A percentile compares a stretch with the other conserved stretches of the same genome.
phyloP scores from a whole-genome alignment of 805 yeast genomes.

The Suhomyces tanzawaensis region DNA sequence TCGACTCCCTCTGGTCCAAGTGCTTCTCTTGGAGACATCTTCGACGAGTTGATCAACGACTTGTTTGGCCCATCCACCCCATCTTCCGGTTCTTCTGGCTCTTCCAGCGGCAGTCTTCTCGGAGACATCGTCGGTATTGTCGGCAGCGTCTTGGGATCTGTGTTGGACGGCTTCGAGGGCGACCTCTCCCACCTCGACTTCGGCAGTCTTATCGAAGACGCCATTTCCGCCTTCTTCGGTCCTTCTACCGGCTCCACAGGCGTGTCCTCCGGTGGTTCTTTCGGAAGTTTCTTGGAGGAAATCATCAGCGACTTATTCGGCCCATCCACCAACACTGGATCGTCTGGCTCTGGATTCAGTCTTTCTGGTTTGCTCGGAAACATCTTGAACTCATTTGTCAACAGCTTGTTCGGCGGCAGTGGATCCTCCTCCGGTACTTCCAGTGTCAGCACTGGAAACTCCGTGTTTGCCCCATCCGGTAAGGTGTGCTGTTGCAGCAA shows the following conservation, averaged over 20 bases:
- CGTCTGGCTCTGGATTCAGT: slow-evolving; percentile 9
- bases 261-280: slow-evolving; percentile 1
- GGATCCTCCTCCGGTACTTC: slow-evolving; percentile 9
- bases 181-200: slow-evolving; percentile 6
- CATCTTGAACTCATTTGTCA: slow-evolving; percentile 17
- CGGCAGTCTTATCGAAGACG: slow-evolving; percentile 12
- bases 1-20: slow-evolving; percentile 7
- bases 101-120: slow-evolving; percentile 10
- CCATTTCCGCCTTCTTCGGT: slow-evolving; percentile 16
- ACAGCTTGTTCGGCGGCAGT: slow-evolving; percentile 20
- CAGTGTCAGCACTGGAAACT: slow-evolving; percentile 6
- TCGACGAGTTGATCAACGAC: slow-evolving; percentile 12
- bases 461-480: slow-evolving; percentile 8
- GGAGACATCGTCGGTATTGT: slow-evolving; percentile 14
- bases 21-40: slow-evolving; percentile 7
- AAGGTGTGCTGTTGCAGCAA: slow-evolving; percentile 26
- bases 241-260: slow-evolving; percentile 7
- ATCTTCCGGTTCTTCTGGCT: slow-evolving; percentile 6
- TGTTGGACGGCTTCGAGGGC: slow-evolving; percentile 5
- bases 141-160: slow-evolving; percentile 10
- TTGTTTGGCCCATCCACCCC: slow-evolving; percentile 11
- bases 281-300: slow-evolving; percentile 9
- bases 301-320: slow-evolving; percentile 13
- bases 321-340: slow-evolving; percentile 5
- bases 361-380: slow-evolving; percentile 11